Base-by-base conservation (phyloP, 176 grass and related monocot genomes). In the Aegilops longissima region DNA sequence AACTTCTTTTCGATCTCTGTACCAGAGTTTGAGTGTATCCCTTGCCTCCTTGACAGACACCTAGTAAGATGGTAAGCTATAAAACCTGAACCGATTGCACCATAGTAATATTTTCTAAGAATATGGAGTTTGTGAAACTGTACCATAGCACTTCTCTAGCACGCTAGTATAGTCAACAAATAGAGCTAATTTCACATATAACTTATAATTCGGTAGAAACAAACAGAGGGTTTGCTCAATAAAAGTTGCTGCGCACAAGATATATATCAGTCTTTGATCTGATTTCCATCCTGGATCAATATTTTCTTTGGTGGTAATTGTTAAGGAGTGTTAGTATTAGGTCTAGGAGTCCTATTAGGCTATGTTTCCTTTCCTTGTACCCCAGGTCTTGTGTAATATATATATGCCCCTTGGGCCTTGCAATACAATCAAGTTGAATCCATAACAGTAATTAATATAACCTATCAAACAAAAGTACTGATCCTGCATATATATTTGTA, bases 1-100 rank as follows among this genome's bases (percentile, higher is more conserved):
- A 65, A 98, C 96, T 86, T 98, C 96, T 83, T 92, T 78, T 88
- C 96, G 92, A 78, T 92, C 90, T 38, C 85, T 76, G 75, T 98
- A 98, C 96, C 96, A 98, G 30, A 95, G 87, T 35, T 94, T 73
- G 29, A 93, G 81, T 38, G 90, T 98, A 86, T 98, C 80, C 56
- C 54, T 95, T 56, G 96, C 96, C 86, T 98, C 96, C 75, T 76
- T 86, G 74, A 93, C 69, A 82, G 88, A 88, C 92, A 98, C 96
- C 96, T 98, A 82, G 51, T 17, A 70, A 73, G 21, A 84, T 84
- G 51, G 63, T 51, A 69, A 59, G 78, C 25, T n/a, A 89, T 85
- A 84, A 82, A 36, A 42, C 62, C 49, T 6, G 20, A 61, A 61
- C 21, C 29, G 54, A 68, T 84, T 71, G 66, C 17, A 24, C 33